Percentiles rank a stretch among this genome's conserved stretches.
phyloP scores from a whole-genome alignment of 352 stramenopile genomes.

The Pythium grandisporangium region DNA sequence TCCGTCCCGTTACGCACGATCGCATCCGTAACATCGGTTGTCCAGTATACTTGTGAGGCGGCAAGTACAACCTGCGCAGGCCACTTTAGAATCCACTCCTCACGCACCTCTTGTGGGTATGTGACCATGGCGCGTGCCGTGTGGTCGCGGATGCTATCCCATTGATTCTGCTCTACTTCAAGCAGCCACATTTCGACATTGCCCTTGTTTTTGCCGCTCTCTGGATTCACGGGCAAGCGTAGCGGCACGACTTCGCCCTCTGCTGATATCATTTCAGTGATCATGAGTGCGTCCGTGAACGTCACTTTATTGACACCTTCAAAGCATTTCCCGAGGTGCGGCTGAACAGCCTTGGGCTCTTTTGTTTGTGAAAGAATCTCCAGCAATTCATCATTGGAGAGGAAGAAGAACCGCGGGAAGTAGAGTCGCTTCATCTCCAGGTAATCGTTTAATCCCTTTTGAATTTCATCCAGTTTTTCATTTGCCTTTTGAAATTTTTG shows the following conservation, averaged over 20 bases:
- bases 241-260: constrained; percentile 89
- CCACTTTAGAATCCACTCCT: constrained; percentile 91
- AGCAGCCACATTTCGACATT: constrained; percentile 94
- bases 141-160: constrained; percentile 88
- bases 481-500: constrained; percentile 91
- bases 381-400: constrained; percentile 93
- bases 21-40: constrained; percentile 83
- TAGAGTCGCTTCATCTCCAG: constrained; percentile 80
- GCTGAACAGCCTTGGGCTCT: constrained; percentile 88
- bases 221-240: constrained; percentile 77
- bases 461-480: constrained; percentile 92
- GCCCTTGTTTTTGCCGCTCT: constrained; percentile 89
- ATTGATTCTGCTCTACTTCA: constrained; percentile 88
- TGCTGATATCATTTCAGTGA: constrained; percentile 91
- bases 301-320: constrained; percentile 89
- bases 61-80: constrained; percentile 91
- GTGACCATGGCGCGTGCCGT: constrained; percentile 81
- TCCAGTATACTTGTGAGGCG: constrained; percentile 92
- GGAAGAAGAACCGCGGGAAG: constrained; percentile 94
- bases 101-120: constrained; percentile 71
- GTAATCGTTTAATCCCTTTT: constrained; percentile 87
- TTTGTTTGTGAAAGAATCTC: constrained; percentile 94
- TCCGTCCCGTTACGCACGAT: constrained; percentile 64
- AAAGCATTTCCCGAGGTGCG: constrained; percentile 86
- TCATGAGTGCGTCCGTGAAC: constrained; percentile 87